A percentile compares a stretch with the other conserved stretches of the same genome.
phyloP scores from a whole-genome alignment of 139 green algal species.

The Microglena sp. region DNA sequence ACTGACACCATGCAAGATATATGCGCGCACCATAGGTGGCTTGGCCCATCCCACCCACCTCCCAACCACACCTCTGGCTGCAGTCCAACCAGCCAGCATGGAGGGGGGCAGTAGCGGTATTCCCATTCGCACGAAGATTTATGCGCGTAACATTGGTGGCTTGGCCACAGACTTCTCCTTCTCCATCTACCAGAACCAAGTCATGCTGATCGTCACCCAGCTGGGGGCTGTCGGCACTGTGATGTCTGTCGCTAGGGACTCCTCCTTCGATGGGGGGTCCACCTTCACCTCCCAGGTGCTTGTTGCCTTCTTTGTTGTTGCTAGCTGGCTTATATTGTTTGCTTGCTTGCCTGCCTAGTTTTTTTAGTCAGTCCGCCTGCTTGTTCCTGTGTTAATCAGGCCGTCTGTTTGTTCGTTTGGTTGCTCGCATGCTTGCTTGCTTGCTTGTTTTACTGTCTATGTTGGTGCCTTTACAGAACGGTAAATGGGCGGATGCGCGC shows the following conservation, averaged over 20 bases:
- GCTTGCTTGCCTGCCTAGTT: too few species aligned
- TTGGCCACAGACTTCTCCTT: slow-evolving; percentile 25
- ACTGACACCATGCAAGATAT: too few species aligned
- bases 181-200: slow-evolving; percentile 26
- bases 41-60: too few species aligned
- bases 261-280: slow-evolving; percentile 29
- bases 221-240: slow-evolving; percentile 33
- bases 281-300: slow-evolving; percentile 30
- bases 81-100: neutral
- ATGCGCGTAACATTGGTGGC: slow-evolving; percentile 15
- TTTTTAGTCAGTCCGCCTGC: too few species aligned
- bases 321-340: too few species aligned
- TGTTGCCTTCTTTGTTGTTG: too few species aligned
- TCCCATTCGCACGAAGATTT: slow-evolving; percentile 22
- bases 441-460: neutral
- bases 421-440: neutral
- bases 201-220: slow-evolving; percentile 35
- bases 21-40: too few species aligned
- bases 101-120: slow-evolving; percentile 4
- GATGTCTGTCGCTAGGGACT: slow-evolving; percentile 24
- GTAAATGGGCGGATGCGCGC: too few species aligned
- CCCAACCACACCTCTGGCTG: neutral
- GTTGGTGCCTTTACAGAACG: too few species aligned
- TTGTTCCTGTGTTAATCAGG: neutral
- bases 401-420: neutral